Base-by-base conservation (phyloP, 2,329 filamentous ascomycete genomes). In the Colletotrichum kahawae region DNA sequence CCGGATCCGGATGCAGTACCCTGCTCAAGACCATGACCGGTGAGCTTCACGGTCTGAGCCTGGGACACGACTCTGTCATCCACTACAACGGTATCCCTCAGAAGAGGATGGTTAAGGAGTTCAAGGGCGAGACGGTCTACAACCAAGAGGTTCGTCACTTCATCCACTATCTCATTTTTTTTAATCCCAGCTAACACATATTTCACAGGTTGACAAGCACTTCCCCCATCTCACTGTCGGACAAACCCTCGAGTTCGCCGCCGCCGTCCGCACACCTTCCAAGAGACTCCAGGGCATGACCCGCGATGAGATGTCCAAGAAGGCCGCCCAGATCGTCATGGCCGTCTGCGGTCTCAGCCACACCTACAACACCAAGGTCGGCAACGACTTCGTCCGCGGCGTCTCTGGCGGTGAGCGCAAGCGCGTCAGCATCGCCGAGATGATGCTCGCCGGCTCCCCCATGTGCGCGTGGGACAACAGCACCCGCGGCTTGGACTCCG, bases 401-500 rank as follows among this genome's bases (percentile, higher is more conserved):
- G 90, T 94, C 1, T 92, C 90, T 9, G 93, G 93, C 31, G 93
- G 93, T 48, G 93, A 95, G 82, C 88, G 92, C 71, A 96, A 97
- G 85, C 92, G 95, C 81, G 95, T 97, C 7, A 94, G 92, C 59
- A 95, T 97, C 76, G 94, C 93, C 1, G 95, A 97, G 83, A 95
- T 94, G 78, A 89, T 93, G 75, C 86, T 95, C 13, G 92, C 92
- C 18, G 86, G 88, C 38, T 90, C 91, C 0, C 89, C 89, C 0
- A 82, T 92, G 54, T 82, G 79, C 7, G 85, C 84, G 1, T 97
- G 95, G 94, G 95, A 94, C 75, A 95, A 95, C 77, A 87, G 87
- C 29, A 96, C 94, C 0, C 88, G 90, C 67, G 94, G 94, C 13
- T 87, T 96, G 1, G 94, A 96, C 82, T 92, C 92, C 0, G 92